A percentile compares a stretch with the other conserved stretches of the same genome.
Evolutionary conservation across 352 stramenopile species (phyloP).

Genomic region (Phytophthora ramorum): DNA sequence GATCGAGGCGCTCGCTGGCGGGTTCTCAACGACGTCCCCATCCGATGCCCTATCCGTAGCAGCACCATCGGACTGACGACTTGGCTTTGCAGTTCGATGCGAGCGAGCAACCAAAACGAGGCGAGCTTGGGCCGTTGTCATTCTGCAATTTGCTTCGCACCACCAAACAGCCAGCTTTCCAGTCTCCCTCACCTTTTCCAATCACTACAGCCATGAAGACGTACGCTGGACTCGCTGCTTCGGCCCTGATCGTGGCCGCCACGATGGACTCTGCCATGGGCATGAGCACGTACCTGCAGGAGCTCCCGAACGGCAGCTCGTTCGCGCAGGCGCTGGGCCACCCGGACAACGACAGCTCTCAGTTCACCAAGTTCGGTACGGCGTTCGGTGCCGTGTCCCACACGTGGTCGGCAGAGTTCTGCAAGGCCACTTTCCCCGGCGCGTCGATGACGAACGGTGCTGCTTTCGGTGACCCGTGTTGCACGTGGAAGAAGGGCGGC

Average conservation of each 20-base stretch:
- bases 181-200: slow-evolving; percentile 7
- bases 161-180: slow-evolving; percentile 12
- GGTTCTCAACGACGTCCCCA: slow-evolving; percentile 21
- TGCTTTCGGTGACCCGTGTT: slow-evolving; percentile 39
- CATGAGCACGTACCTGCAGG: slow-evolving; percentile 21
- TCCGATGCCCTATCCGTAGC: slow-evolving; percentile 19
- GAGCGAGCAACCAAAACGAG: background rate
- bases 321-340: slow-evolving; percentile 45
- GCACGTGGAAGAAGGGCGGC: slow-evolving; percentile 4
- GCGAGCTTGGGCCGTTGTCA: slow-evolving; percentile 14
- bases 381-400: slow-evolving; percentile 24
- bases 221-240: slow-evolving; percentile 27
- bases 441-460: slow-evolving; percentile 23
- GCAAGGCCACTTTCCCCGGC: slow-evolving; percentile 6
- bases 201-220: slow-evolving; percentile 29
- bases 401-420: slow-evolving; percentile 20
- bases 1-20: slow-evolving; percentile 3
- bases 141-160: slow-evolving; percentile 35
- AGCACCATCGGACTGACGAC: slow-evolving; percentile 15
- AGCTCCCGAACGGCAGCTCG: slow-evolving; percentile 42
- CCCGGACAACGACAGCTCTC: too few relatives aligned
- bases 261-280: slow-evolving; percentile 8
- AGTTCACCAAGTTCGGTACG: slow-evolving; percentile 42
- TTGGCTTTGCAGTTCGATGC: slow-evolving; percentile 8
- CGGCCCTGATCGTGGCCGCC: background rate